Evolutionary conservation across 108 stramenopile species (phyloP).

Genomic region (Cyclotella kingstonii): DNA sequence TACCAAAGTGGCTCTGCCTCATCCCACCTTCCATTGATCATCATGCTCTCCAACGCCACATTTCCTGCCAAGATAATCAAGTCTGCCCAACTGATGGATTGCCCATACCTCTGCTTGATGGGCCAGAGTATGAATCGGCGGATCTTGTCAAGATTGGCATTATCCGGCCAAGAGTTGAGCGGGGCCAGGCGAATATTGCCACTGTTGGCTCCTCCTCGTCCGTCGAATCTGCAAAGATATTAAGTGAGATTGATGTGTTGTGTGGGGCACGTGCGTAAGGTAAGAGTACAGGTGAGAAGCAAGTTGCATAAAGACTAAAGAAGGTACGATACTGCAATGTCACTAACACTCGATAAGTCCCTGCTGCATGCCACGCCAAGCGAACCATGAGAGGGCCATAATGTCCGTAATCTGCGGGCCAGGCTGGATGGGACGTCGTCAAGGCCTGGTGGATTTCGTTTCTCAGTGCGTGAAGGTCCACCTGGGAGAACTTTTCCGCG

Average conservation of each 20-base stretch:
- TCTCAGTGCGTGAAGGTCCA: slow-evolving; percentile 52
- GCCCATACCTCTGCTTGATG: slow-evolving; percentile 75
- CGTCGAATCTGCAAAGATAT: slow-evolving; percentile 41
- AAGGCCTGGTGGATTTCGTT: slow-evolving; percentile 49
- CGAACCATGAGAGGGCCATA: slow-evolving; percentile 77
- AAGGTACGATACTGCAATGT: background rate
- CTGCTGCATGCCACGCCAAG: slow-evolving; percentile 66
- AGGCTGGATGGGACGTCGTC: slow-evolving; percentile 53
- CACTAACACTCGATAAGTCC: slow-evolving; percentile 59
- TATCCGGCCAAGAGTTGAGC: slow-evolving; percentile 80
- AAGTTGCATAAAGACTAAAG: no score
- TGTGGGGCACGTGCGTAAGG: no score
- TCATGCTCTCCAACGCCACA: slow-evolving; percentile 72
- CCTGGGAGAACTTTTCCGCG: slow-evolving; percentile 37
- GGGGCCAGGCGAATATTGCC: slow-evolving; percentile 71
- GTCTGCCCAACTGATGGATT: slow-evolving; percentile 64
- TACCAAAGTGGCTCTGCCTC: slow-evolving; percentile 65
- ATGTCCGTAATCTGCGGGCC: slow-evolving; percentile 77
- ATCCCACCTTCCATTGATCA: slow-evolving; percentile 19
- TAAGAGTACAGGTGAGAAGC: no score
- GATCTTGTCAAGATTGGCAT: slow-evolving; percentile 77
- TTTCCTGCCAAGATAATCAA: slow-evolving; percentile 84
- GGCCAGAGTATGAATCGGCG: slow-evolving; percentile 65
- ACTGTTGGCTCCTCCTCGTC: slow-evolving; percentile 66
- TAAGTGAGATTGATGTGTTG: background rate